Evolutionary conservation across 208 protist species (phyloP).

Genomic region (Trypanosoma platydactyli): DNA sequence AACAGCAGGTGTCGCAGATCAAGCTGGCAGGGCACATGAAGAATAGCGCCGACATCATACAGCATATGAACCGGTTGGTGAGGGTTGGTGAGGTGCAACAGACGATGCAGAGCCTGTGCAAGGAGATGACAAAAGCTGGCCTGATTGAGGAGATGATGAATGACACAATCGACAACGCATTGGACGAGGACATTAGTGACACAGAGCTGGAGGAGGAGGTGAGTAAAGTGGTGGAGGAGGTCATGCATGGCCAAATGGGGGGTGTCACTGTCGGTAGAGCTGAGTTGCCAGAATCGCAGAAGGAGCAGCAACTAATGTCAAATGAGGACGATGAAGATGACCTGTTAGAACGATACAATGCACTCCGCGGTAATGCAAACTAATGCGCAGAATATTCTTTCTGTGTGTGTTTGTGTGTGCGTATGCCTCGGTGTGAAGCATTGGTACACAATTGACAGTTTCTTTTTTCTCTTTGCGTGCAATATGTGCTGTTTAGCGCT

Average conservation of each 20-base stretch:
- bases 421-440: background rate
- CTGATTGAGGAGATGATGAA: slow-evolving; percentile 91
- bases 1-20: slow-evolving; percentile 80
- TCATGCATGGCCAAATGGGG: slow-evolving; percentile 69
- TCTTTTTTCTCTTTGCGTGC: slow-evolving; percentile 22
- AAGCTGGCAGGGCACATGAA: slow-evolving; percentile 73
- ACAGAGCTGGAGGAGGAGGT: slow-evolving; percentile 89
- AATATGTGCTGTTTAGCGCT: too few relatives aligned
- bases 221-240: slow-evolving; percentile 85
- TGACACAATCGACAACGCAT: slow-evolving; percentile 80
- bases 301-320: slow-evolving; percentile 9
- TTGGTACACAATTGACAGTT: background rate
- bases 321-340: slow-evolving; percentile 43
- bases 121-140: slow-evolving; percentile 90
- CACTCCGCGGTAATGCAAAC: slow-evolving; percentile 33
- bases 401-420: slow-evolving; percentile 1
- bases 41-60: slow-evolving; percentile 81
- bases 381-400: background rate
- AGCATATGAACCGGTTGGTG: slow-evolving; percentile 83
- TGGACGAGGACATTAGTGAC: slow-evolving; percentile 86
- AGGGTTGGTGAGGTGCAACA: slow-evolving; percentile 76
- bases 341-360: slow-evolving; percentile 61
- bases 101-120: slow-evolving; percentile 77
- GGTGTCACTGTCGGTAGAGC: slow-evolving; percentile 55
- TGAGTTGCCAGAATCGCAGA: slow-evolving; percentile 43